phyloP scores from a whole-genome alignment of 352 stramenopile species.

The Stramenopiles sp. region DNA sequence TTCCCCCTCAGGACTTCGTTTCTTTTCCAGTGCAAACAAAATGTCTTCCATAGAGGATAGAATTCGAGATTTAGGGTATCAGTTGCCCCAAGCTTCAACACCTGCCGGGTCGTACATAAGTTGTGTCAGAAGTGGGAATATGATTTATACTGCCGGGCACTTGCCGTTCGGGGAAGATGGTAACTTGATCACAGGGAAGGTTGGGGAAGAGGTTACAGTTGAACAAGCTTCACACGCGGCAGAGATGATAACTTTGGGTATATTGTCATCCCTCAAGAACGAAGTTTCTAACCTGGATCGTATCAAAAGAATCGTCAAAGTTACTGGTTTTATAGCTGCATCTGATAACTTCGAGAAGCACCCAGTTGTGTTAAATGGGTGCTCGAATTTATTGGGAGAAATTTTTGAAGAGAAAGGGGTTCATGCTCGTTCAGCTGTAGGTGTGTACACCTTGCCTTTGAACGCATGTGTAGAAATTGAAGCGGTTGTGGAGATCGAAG shows the following conservation, averaged over 20 bases:
- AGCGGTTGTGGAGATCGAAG: constrained; percentile 76
- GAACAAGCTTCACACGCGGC: constrained; percentile 71
- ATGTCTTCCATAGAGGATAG: background rate
- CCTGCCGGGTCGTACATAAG: background rate
- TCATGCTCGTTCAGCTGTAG: constrained; percentile 71
- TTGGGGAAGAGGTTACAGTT: constrained; percentile 56
- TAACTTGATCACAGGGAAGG: constrained; percentile 56
- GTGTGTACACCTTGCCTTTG: constrained; percentile 82
- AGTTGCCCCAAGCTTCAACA: background rate
- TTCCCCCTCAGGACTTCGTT: too few relatives aligned
- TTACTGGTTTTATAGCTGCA: constrained; percentile 87
- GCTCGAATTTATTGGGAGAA: constrained; percentile 70
- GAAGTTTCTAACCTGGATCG: constrained; percentile 70
- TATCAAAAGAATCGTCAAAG: constrained; percentile 78
- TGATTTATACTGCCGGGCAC: constrained; percentile 40
- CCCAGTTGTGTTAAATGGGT: constrained; percentile 79
- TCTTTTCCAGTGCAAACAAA: too few relatives aligned
- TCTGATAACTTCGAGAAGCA: constrained; percentile 67
- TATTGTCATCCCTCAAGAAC: constrained; percentile 66
- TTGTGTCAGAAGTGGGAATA: constrained; percentile 49
- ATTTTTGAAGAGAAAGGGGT: constrained; percentile 62
- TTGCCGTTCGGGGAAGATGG: constrained; percentile 43
- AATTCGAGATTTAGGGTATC: background rate
- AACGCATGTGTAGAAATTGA: constrained; percentile 91
- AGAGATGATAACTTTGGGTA: constrained; percentile 59